phyloP scores from a whole-genome alignment of 352 stramenopile species.

The Phytophthora vignae region DNA sequence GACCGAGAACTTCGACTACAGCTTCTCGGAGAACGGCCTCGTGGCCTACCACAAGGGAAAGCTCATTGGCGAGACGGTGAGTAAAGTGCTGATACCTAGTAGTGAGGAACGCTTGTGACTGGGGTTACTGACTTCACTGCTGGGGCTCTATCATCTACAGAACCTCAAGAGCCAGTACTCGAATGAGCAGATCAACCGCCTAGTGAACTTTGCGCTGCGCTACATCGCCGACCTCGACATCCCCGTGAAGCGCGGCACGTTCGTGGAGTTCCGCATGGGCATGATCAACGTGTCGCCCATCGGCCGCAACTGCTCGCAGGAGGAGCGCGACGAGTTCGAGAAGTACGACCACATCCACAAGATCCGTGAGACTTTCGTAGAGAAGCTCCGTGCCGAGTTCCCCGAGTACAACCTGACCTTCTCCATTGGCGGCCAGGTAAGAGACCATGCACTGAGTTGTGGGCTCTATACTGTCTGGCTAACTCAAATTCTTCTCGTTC shows the following conservation, averaged over 20 bases:
- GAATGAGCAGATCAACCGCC: slow-evolving; percentile 97
- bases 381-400: slow-evolving; percentile 95
- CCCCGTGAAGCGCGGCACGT: slow-evolving; percentile 98
- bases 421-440: slow-evolving; percentile 96
- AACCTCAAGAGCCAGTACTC: slow-evolving; percentile 95
- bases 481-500: neutral
- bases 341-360: slow-evolving; percentile 95
- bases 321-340: slow-evolving; percentile 98
- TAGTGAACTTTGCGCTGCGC: slow-evolving; percentile 97
- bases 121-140: neutral
- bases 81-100: neutral
- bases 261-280: slow-evolving; percentile 98
- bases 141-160: slow-evolving; percentile 33
- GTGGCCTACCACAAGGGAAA: slow-evolving; percentile 97
- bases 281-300: slow-evolving; percentile 99
- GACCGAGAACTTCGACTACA: slow-evolving; percentile 97
- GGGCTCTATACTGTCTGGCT: neutral
- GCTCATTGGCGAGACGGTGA: slow-evolving; percentile 90
- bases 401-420: slow-evolving; percentile 96
- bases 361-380: slow-evolving; percentile 96
- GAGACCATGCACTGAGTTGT: neutral
- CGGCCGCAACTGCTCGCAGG: slow-evolving; percentile 97
- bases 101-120: neutral
- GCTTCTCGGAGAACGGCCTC: slow-evolving; percentile 99
- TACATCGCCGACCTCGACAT: slow-evolving; percentile 96